phyloP scores from a whole-genome alignment of 2,329 filamentous ascomycete genomes.

The Zymoseptoria ardabiliae region DNA sequence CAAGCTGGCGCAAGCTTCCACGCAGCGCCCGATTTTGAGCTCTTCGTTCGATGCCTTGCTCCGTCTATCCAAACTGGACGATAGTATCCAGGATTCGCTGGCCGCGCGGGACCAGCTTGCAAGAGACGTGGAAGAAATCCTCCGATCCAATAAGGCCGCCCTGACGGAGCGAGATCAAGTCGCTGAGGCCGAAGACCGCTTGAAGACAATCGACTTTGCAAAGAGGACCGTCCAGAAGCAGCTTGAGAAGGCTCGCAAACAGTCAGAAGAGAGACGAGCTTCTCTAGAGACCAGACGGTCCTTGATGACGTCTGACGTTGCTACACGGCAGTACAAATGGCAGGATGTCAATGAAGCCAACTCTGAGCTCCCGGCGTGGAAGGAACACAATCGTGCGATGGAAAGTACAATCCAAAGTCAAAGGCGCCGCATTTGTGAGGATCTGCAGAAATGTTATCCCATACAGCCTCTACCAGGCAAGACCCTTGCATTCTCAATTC shows the following conservation, averaged over 20 bases:
- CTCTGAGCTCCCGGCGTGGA: conserved; percentile 39
- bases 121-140: conserved; percentile 61
- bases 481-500: conserved; percentile 76
- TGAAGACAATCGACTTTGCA: conserved; percentile 42
- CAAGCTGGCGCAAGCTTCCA: conserved; percentile 19
- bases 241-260: conserved; percentile 54
- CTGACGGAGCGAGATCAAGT: conserved; percentile 30
- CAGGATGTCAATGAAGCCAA: conserved; percentile 50
- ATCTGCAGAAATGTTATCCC: conserved; percentile 69
- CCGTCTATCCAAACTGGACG: conserved; percentile 79
- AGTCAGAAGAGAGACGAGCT: conserved; percentile 58
- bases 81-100: conserved; percentile 83
- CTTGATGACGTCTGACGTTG: conserved; percentile 51
- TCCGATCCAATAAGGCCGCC: conserved; percentile 32
- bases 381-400: conserved; percentile 36
- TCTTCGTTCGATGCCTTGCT: conserved; percentile 85
- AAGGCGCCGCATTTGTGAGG: conserved; percentile 77
- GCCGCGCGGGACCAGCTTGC: conserved; percentile 67
- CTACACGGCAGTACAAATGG: conserved; percentile 20
- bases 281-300: conserved; percentile 59
- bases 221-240: conserved; percentile 59
- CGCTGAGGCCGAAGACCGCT: conserved; percentile 38
- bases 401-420: conserved; percentile 71
- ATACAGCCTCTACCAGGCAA: conserved; percentile 61
- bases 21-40: conserved; percentile 46